phyloP scores from a whole-genome alignment of 495 filamentous ascomycete genomes.

The Aspergillus sclerotioniger region DNA sequence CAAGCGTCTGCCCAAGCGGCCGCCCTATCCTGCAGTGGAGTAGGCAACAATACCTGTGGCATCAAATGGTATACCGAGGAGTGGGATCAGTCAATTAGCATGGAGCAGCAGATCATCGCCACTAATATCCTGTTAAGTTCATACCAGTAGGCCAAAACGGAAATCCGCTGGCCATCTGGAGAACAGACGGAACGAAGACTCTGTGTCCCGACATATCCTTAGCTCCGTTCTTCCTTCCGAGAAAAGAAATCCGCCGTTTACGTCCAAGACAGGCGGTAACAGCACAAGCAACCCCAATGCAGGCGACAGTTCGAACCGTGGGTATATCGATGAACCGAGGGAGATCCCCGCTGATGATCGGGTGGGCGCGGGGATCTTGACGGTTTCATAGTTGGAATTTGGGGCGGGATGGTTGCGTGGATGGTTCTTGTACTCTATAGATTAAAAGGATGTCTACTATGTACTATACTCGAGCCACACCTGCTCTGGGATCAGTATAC shows the following conservation, averaged over 20 bases:
- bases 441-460: too few relatives aligned
- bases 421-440: too few relatives aligned
- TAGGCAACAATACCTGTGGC: constrained; percentile 66
- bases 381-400: constrained; percentile 46
- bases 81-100: constrained; percentile 63
- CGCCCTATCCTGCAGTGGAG: constrained; percentile 62
- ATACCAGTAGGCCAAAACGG: too few relatives aligned
- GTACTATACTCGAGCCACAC: too few relatives aligned
- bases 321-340: constrained; percentile 10
- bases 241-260: constrained; percentile 23
- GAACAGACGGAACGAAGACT: too few relatives aligned
- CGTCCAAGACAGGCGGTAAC: constrained; percentile 49
- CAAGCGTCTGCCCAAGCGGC: constrained; percentile 65
- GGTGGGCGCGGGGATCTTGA: constrained; percentile 62
- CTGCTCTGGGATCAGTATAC: too few relatives aligned
- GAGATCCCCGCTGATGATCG: constrained; percentile 54
- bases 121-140: too few relatives aligned
- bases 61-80: constrained; percentile 61
- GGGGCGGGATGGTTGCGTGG: constrained; percentile 28
- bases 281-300: constrained; percentile 35
- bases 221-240: constrained; percentile 46
- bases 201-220: too few relatives aligned
- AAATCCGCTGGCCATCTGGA: too few relatives aligned
- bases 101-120: constrained; percentile 52
- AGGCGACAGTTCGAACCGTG: constrained; percentile 29